These are phyloP conservation scores for Aspergillus alliaceus DNA, from an alignment of 2,329 filamentous ascomycete species.

Conservation along the genomic window DNA sequence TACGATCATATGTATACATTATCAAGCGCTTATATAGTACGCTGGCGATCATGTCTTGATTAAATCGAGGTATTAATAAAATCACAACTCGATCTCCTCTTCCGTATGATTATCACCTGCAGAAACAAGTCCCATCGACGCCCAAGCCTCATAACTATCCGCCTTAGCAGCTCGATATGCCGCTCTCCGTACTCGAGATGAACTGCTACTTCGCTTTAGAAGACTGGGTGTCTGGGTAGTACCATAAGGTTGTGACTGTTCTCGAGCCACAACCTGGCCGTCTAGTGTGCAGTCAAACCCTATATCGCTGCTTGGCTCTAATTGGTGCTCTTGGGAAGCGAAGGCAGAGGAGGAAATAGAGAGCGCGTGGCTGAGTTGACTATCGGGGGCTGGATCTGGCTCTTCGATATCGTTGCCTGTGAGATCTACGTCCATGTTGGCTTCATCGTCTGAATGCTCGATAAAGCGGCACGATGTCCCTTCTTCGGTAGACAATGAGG, in stretches of 20 bases:
- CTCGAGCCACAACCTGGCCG: background rate
- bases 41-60: too few relatives aligned
- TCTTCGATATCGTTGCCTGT: background rate
- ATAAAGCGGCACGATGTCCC: background rate
- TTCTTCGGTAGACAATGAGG: constrained; percentile 23
- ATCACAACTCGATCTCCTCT: constrained; percentile 44
- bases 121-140: constrained; percentile 43
- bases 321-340: constrained; percentile 16
- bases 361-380: constrained; percentile 18
- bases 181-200: constrained; percentile 26
- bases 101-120: constrained; percentile 44
- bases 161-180: constrained; percentile 44
- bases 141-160: constrained; percentile 46
- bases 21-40: background rate
- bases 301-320: background rate
- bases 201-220: constrained; percentile 11
- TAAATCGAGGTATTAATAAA: background rate
- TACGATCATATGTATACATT: background rate
- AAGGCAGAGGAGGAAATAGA: constrained; percentile 31
- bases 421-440: background rate
- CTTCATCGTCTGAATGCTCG: background rate
- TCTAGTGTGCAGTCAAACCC: background rate
- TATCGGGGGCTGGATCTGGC: background rate
- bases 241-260: background rate
- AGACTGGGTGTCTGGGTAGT: background rate